phyloP scores from a whole-genome alignment of 768 basidiomycete species.

The Inosperma sp. region DNA sequence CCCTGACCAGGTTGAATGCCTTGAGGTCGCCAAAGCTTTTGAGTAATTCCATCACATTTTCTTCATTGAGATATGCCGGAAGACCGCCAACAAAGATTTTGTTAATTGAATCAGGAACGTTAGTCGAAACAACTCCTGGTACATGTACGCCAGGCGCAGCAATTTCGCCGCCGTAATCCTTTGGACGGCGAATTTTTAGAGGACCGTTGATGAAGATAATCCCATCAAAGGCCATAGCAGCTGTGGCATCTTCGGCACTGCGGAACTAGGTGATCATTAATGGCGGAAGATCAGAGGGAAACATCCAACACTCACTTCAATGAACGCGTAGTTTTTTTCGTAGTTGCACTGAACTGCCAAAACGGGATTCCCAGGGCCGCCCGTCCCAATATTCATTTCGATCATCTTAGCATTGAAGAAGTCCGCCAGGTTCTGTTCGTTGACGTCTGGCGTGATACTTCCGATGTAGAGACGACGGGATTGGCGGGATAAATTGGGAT shows the following conservation, averaged over 20 bases:
- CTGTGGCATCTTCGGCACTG: slow-evolving; percentile 92
- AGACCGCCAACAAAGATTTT: slow-evolving; percentile 97
- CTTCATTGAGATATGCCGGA: slow-evolving; percentile 93
- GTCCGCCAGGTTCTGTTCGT: slow-evolving; percentile 84
- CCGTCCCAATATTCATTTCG: slow-evolving; percentile 84
- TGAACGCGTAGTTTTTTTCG: slow-evolving; percentile 98
- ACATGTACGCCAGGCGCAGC: slow-evolving; percentile 69
- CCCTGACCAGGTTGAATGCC: slow-evolving; percentile 96
- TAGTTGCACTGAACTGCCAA: slow-evolving; percentile 94
- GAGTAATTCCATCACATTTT: slow-evolving; percentile 96
- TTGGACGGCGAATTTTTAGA: slow-evolving; percentile 96
- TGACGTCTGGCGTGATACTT: slow-evolving; percentile 91
- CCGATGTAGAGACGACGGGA: slow-evolving; percentile 95
- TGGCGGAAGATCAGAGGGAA: not conserved
- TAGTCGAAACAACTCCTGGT: slow-evolving; percentile 93
- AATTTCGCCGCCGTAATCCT: slow-evolving; percentile 84
- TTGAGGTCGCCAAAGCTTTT: slow-evolving; percentile 97
- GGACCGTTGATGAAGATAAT: slow-evolving; percentile 93
- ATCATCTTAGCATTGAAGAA: slow-evolving; percentile 98
- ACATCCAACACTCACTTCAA: slow-evolving; percentile 61
- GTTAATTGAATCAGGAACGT: slow-evolving; percentile 96
- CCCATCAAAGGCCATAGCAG: slow-evolving; percentile 96
- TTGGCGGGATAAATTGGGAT: slow-evolving; percentile 89
- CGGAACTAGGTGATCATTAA: slow-evolving; percentile 72
- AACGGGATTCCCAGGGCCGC: slow-evolving; percentile 83